Base-by-base conservation (phyloP, 108 stramenopile genomes). In the Epithemia pelagica region DNA sequence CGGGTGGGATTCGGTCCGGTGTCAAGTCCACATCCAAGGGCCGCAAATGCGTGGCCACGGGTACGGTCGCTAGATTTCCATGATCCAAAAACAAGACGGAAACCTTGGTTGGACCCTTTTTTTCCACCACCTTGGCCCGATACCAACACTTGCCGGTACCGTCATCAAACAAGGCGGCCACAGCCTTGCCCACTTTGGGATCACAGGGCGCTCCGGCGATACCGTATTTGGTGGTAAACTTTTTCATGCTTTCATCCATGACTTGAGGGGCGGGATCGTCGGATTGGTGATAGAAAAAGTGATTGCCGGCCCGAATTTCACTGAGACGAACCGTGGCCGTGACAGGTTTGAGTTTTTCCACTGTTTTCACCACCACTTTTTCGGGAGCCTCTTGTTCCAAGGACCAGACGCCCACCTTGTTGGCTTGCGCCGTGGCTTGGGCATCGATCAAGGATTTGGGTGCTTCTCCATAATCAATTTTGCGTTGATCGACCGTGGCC, bases 161-260 rank as follows among this genome's bases (percentile, higher is more conserved):
- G 71, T 99, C 98, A 65, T 97, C 87, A 71, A 99, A 99, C 52
- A 98, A 79, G 5, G 97, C 96, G 29, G 96, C 97, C 61, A 95
- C 89, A 27, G 83, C 69, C 57, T 86, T 91, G 62, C 91, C 90
- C 54, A 78, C 69, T 59, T 89, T 90, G 26, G 77, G 62, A 25
- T 91, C 94, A 65, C 88, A 89, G n/a, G 89, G 93, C 56, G 84
- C 89, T 15, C 82, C 88, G 46, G 74, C 64, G 25, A 80, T 86
- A 65, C 94, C 94, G 74, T 95, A 85, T 46, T 74, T 80, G 52
- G 78, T 74, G 5, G 93, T 96, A 63, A 95, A 95, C 54, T 79
- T 65, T 65, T 88, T 91, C 90, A 96, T 94, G 61, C 89, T 86
- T 53, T 93, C 88, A 28, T 91, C 93, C 60, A 92, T 82, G 21